These are phyloP conservation scores for Excoecaria cochinchinensis DNA, from an alignment of 345 rosid genomes.

Conservation along the genomic window DNA sequence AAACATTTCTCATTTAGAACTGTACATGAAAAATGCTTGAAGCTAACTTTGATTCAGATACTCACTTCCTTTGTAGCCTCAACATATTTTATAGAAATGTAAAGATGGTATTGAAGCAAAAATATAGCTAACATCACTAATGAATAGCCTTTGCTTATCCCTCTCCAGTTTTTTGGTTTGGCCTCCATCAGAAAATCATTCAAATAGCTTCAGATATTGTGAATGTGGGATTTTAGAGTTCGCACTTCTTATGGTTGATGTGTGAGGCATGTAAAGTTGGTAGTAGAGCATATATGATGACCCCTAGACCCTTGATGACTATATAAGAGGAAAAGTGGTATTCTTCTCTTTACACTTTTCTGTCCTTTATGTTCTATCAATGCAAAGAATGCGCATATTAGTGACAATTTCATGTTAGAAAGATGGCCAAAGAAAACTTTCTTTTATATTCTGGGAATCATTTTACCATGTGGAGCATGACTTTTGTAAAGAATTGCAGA, in stretches of 20 bases:
- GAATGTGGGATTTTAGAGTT: not conserved
- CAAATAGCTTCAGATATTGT: not conserved
- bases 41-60: not conserved
- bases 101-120: conserved; percentile 14
- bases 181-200: conserved; percentile 10
- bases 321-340: conserved; percentile 6
- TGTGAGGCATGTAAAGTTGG: conserved; percentile 4
- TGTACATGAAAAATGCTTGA: not conserved
- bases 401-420: not conserved
- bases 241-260: not conserved
- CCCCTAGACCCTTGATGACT: not conserved
- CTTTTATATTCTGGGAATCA: not conserved
- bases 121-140: conserved; percentile 4
- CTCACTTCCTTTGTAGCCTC: conserved; percentile 22
- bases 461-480: conserved; percentile 2
- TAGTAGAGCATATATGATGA: not conserved
- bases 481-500: conserved; percentile 6
- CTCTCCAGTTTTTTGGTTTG: not conserved
- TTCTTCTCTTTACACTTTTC: not conserved
- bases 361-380: conserved; percentile 9
- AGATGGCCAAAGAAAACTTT: not conserved
- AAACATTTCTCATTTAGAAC: conserved; percentile 4
- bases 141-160: not conserved
- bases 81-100: conserved; percentile 7
- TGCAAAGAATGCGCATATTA: not conserved